Base-by-base conservation (phyloP, 345 rosid species). In the Hibiscus trionum region DNA sequence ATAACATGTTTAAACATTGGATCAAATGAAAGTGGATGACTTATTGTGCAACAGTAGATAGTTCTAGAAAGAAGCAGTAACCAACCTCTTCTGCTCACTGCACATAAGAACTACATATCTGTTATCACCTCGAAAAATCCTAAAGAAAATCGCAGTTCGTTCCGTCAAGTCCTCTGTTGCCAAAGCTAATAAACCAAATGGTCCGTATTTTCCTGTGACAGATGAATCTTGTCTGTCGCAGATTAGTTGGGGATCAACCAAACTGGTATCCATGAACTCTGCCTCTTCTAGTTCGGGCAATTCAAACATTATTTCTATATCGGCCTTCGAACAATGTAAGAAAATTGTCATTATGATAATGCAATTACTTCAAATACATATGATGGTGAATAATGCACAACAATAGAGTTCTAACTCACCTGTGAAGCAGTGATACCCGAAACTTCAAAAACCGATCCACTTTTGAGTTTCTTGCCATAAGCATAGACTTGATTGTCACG, bases 81-180 rank as follows among this genome's bases (percentile, higher is more conserved):
- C 29, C 15, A 11, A 82, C 89, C 86, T 83, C 81, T 75, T 82
- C 57, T 84, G 86, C 57, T 86, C 90, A 70, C 87, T 84, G 82
- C 90, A 75, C 90, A 88, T 86, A 52, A 90, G 82, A 24, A 90
- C 82, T 3, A 73, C 57, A 56, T 73, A 80, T 71, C 79, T 66
- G 11, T 80, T 73, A 29, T 11, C 10, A n/a, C 79, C 73, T 62
- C 75, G 84, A 63, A 87, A 83, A 50, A 90, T 57, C 37, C 86
- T 81, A 26, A 88, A 90, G 75, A 82, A 88, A 53, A 90, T 76
- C 16, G 89, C 89, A 10, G 96, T 90, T 46, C 80, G 83, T 65
- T 90, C 91, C 4, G 81, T 72, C 71, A 87, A 79, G 66, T 85
- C 84, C 74, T 76, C 66, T 29, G 86, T 70, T 7, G 92, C 97